Base-by-base conservation (phyloP, 306 rosid genomes). In the Pyrus communis region DNA sequence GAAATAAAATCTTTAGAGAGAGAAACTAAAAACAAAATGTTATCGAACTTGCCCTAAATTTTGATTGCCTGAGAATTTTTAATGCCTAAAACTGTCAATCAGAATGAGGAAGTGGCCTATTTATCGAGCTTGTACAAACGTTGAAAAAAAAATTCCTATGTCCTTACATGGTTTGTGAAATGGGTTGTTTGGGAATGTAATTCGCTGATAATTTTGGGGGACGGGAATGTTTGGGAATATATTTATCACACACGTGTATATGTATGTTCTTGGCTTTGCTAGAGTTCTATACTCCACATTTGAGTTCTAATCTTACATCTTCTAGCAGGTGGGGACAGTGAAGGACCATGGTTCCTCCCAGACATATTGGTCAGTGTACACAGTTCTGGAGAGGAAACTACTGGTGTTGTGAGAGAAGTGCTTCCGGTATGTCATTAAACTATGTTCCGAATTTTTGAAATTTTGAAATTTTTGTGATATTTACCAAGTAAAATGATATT, bases 321-420 rank as follows among this genome's bases (percentile, higher is more conserved):
- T 70, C 35, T 83, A 77, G 88, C 84, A 96, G 98, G 98, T 33
- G 97, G 93, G 80, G 98, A 91, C 67, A 72, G 82, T 3, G 99
- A 96, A 79, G 99, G 97, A 74, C 99, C 96, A 9, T 89, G 91
- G 93, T 84, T 87, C 72, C 83, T 93, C 67, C 94, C 98, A 23
- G 98, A 96, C 70, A 88, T 96, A 82, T 83, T 96, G 77, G 99
- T 96, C 65, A 96, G 84, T 80, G 90, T 93, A 42, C 96, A 92
- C 77, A 85, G 82, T 80, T 78, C 93, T 2, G 98, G 89, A 59
- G 99, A 92, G 21, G 99, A 93, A 42, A 69, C 91, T 71, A 77
- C 85, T 43, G 99, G 98, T 72, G 75, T 89, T 54, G 83, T 89
- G 74, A 89, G 96, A 64, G 99, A 96, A 79, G 97, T 88, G 83